Evolutionary conservation across 345 rosid genomes (phyloP).

Genomic region (Bruguiera parviflora): DNA sequence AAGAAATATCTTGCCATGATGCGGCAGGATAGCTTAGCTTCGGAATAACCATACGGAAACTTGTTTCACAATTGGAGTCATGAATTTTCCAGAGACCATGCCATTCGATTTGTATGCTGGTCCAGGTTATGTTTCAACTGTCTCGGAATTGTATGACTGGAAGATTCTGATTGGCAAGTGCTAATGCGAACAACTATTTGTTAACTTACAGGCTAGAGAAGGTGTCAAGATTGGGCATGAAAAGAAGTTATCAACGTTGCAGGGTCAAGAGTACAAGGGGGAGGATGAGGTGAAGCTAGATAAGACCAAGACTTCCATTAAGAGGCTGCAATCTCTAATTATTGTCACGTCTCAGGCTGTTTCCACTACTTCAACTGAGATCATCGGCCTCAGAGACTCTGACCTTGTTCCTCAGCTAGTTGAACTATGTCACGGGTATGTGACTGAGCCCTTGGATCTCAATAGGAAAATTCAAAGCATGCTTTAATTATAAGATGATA

Average conservation of each 20-base stretch:
- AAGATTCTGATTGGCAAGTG: neutral
- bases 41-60: no score
- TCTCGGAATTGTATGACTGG: neutral
- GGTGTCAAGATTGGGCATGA: slow-evolving; percentile 86
- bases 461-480: no score
- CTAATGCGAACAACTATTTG: slow-evolving; percentile 6
- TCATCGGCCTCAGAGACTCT: slow-evolving; percentile 70
- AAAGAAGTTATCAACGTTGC: slow-evolving; percentile 74
- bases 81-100: neutral
- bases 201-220: slow-evolving; percentile 64
- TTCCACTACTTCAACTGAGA: slow-evolving; percentile 79
- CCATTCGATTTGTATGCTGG: no score
- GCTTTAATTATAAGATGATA: no score
- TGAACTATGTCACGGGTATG: slow-evolving; percentile 88
- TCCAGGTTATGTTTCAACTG: no score
- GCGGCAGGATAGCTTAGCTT: neutral
- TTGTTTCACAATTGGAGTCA: no score
- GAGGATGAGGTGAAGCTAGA: slow-evolving; percentile 75
- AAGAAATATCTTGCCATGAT: neutral
- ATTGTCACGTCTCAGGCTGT: slow-evolving; percentile 86
- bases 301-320: slow-evolving; percentile 78
- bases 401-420: slow-evolving; percentile 92
- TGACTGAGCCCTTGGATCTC: neutral
- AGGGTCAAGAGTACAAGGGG: slow-evolving; percentile 93
- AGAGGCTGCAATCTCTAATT: slow-evolving; percentile 69